Base-by-base conservation (phyloP, 805 yeast genomes). In the Monosporozyma yasuniensis region DNA sequence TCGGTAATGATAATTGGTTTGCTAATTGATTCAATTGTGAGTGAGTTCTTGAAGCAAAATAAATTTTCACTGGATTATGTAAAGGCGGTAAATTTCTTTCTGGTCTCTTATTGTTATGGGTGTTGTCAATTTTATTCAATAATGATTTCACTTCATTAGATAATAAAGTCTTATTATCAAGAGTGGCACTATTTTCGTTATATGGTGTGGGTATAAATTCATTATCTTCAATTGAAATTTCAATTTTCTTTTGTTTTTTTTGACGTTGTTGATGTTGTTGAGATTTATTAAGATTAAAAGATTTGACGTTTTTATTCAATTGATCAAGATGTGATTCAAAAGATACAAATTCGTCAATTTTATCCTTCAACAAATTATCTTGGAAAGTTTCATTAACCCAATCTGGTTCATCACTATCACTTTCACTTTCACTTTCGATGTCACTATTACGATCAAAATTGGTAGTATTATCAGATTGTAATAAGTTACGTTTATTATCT, bases 1-100 rank as follows among this genome's bases (percentile, higher is more conserved):
- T 54, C 0, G 95, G 79, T 22, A 84, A 59, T 42, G 72, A 62
- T 37, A 90, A 66, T 57, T 91, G 96, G 14, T 78, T 76, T 0
- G 88, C 78, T 60, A 90, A 86, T 61, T 90, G 98, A 35, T 73
- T 72, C 43, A 90, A 69, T 62, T 90, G 98, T 0, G 96, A 87
- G 60, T 90, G 97, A 0, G 98, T 90, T 65, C 98, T 72, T 2
- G 96, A 87, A 0, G 95, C 75, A 61, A 81, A 89, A 56, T 68
- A 78, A 1, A 90, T 78, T 56, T 81, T 77, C 0, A 71, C 58
- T 0, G 78, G 66, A 18, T 68, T 66, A 21, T 32, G 30, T 25
- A 42, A 8, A 10, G 23, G 21, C 9, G 32, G 37, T 16, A 43
- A 21, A 19, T 12, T 43, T 54, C 58, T 38, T 16, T 55, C 54